phyloP scores from a whole-genome alignment of 805 yeast genomes.

The Metschnikowia colocasiae region DNA sequence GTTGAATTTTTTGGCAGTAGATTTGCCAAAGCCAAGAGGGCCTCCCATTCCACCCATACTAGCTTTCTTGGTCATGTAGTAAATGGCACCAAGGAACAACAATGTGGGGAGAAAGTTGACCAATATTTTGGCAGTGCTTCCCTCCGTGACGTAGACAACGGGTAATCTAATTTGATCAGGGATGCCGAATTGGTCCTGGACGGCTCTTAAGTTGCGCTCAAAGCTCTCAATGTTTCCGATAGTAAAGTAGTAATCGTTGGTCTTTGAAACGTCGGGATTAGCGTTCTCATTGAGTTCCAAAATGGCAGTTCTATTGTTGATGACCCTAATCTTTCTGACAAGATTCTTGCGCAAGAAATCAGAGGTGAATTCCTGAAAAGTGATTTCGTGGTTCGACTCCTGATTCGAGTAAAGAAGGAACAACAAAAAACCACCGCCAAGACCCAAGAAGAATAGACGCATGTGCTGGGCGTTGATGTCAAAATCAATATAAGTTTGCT shows the following conservation, averaged over 20 bases:
- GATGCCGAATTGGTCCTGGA: conserved; percentile 66
- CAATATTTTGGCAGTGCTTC: conserved; percentile 58
- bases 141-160: conserved; percentile 71
- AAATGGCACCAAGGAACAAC: conserved; percentile 81
- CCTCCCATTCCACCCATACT: conserved; percentile 51
- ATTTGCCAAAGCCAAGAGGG: conserved; percentile 72
- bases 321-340: conserved; percentile 69
- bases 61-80: conserved; percentile 72
- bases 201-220: conserved; percentile 72
- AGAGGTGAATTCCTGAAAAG: conserved; percentile 89
- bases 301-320: conserved; percentile 72
- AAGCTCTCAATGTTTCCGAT: conserved; percentile 89
- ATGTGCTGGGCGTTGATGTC: conserved; percentile 24
- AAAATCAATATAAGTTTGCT: conserved; percentile 16
- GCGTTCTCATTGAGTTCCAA: conserved; percentile 56
- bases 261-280: conserved; percentile 20
- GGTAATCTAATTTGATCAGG: conserved; percentile 70
- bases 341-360: conserved; percentile 71
- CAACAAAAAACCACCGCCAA: conserved; percentile 27
- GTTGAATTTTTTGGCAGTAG: conserved; percentile 76
- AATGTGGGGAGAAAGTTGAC: conserved; percentile 85
- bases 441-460: conserved; percentile 30
- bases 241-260: conserved; percentile 49
- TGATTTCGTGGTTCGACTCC: conserved; percentile 47
- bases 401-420: conserved; percentile 21